phyloP scores from a whole-genome alignment of 116 monocot species.

The Iris pallida region DNA sequence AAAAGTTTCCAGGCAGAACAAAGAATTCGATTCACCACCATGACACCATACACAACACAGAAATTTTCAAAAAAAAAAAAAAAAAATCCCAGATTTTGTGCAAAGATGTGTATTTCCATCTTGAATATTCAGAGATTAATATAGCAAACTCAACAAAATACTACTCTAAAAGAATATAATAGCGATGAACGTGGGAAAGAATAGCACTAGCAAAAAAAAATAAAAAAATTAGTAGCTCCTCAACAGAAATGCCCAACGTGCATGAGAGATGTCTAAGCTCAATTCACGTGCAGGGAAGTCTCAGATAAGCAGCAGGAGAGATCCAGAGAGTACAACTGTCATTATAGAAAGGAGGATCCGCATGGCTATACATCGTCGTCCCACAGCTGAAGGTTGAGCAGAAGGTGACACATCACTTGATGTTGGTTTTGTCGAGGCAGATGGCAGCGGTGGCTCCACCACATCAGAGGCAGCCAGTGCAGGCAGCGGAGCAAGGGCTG shows the following conservation, averaged over 20 bases:
- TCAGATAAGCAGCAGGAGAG: constrained; percentile 2
- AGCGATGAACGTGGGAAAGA: neutral
- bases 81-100: too few relatives aligned
- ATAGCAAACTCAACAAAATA: too few relatives aligned
- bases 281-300: neutral
- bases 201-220: constrained; percentile 4
- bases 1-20: too few relatives aligned
- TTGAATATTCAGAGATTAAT: too few relatives aligned
- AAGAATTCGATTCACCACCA: too few relatives aligned
- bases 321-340: neutral
- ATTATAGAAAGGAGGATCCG: neutral
- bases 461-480: constrained; percentile 35
- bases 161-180: too few relatives aligned
- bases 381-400: neutral
- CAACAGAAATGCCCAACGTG: neutral
- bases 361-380: neutral
- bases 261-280: neutral
- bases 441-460: constrained; percentile 42
- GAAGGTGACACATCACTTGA: neutral
- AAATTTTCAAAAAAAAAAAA: too few relatives aligned
- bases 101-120: too few relatives aligned
- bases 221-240: neutral
- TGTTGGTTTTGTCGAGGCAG: constrained; percentile 5
- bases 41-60: too few relatives aligned
- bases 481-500: constrained; percentile 31